These are phyloP conservation scores for Limnanthes douglasii DNA, from an alignment of 345 rosid species.

Conservation along the genomic window DNA sequence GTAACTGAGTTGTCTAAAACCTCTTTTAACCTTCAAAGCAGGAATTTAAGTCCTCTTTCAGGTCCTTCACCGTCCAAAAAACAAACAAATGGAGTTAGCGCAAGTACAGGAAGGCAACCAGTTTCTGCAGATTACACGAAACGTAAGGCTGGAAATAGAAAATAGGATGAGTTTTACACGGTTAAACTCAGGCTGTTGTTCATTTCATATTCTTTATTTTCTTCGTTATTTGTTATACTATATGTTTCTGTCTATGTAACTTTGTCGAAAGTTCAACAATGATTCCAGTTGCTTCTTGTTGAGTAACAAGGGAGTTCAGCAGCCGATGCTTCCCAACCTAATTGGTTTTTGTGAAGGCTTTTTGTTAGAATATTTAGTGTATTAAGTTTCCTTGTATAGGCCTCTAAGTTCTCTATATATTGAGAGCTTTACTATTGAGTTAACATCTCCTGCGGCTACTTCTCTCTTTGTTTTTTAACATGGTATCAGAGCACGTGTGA, in stretches of 20 bases:
- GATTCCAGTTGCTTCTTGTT: slow-evolving; percentile 29
- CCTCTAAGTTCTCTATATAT: no score
- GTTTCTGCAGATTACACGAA: slow-evolving; percentile 34
- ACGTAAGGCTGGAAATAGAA: slow-evolving; percentile 38
- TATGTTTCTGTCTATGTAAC: no score
- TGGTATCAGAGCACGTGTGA: no score
- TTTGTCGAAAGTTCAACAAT: slow-evolving; percentile 36
- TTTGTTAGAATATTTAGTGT: no score
- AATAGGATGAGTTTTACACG: slow-evolving; percentile 20
- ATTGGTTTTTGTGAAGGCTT: slow-evolving; percentile 12
- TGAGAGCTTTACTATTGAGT: no score
- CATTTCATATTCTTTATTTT: slow-evolving; percentile 1
- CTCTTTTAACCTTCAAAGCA: slow-evolving; percentile 13
- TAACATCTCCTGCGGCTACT: no score
- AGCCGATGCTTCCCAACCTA: slow-evolving; percentile 11
- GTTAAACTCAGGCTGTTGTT: slow-evolving; percentile 7
- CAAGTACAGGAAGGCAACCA: slow-evolving; percentile 36
- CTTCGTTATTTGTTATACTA: slow-evolving; percentile 12
- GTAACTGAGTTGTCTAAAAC: no score
- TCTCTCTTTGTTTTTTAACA: no score
- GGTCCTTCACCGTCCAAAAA: slow-evolving; percentile 69
- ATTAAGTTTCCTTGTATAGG: no score
- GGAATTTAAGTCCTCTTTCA: slow-evolving; percentile 25
- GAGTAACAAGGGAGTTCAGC: slow-evolving; percentile 5
- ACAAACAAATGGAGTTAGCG: slow-evolving; percentile 28